These are phyloP conservation scores for Cornus suecica DNA, from an alignment of 148 eudicot species.

Conservation along the genomic window DNA sequence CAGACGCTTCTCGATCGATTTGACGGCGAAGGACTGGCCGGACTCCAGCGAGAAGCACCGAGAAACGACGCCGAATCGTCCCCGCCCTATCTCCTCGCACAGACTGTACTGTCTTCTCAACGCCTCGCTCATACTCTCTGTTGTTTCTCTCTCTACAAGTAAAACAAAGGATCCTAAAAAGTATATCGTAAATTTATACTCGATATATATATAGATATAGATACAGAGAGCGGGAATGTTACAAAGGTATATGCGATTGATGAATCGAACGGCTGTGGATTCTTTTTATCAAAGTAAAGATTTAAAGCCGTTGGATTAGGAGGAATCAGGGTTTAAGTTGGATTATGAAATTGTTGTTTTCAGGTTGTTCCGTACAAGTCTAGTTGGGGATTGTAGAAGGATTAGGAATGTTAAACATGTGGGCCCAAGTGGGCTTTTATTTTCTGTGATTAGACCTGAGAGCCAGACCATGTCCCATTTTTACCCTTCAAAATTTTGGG, in stretches of 20 bases:
- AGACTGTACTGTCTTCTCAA: constrained; percentile 42
- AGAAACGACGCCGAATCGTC: constrained; percentile 62
- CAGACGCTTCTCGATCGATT: constrained; percentile 44
- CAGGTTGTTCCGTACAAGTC: too few species aligned
- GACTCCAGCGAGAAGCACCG: constrained; percentile 31
- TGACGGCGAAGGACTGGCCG: constrained; percentile 47
- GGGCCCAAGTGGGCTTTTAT: too few species aligned
- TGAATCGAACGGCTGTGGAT: not conserved
- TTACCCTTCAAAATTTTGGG: too few species aligned
- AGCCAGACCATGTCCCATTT: too few species aligned
- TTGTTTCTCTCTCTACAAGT: not conserved
- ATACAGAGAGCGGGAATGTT: too few species aligned
- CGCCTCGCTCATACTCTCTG: constrained; percentile 31
- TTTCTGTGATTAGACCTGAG: too few species aligned
- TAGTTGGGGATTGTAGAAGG: too few species aligned
- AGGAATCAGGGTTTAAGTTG: not conserved
- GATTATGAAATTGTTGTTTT: not conserved
- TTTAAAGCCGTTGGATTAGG: not conserved
- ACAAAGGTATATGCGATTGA: not conserved
- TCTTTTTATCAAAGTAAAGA: too few species aligned
- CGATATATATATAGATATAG: too few species aligned
- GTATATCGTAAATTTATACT: too few species aligned
- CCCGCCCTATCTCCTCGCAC: constrained; percentile 53
- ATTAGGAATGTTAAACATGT: too few species aligned
- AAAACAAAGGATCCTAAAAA: not conserved